Evolutionary conservation across 1,284 basidiomycete genomes (phyloP).

Genomic region (Ganoderma resinaceum): DNA sequence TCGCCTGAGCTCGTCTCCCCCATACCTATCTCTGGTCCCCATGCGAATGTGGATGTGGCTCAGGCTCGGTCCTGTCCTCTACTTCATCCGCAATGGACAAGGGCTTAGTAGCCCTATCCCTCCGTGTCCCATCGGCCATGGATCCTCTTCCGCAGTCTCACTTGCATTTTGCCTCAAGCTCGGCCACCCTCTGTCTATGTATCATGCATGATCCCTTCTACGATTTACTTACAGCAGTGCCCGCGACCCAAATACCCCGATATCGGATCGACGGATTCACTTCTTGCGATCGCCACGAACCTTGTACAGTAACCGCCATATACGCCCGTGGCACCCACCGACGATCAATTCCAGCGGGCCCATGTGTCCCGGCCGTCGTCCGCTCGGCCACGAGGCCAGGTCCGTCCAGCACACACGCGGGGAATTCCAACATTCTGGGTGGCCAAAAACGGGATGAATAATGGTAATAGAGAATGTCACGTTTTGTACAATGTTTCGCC

Average conservation of each 20-base stretch:
- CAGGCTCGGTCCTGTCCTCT: not conserved
- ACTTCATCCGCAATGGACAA: conserved; percentile 4
- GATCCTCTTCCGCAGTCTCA: not conserved
- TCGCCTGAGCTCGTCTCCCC: conserved; percentile 10
- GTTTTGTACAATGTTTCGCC: no score
- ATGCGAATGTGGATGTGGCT: not conserved
- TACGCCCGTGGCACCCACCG: conserved; percentile 2
- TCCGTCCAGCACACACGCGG: conserved; percentile 2
- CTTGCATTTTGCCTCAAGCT: not conserved
- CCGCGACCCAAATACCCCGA: conserved; percentile 5
- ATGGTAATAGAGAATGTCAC: no score
- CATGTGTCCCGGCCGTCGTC: not conserved
- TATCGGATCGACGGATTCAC: conserved; percentile 16
- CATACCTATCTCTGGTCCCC: not conserved
- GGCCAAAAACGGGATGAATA: no score
- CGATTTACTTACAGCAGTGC: not conserved
- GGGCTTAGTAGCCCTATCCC: not conserved
- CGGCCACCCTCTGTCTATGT: not conserved
- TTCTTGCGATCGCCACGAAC: not conserved
- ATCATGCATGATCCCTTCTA: not conserved
- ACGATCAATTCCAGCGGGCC: not conserved
- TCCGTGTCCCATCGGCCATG: conserved; percentile 2
- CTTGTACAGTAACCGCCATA: not conserved
- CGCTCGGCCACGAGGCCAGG: not conserved
- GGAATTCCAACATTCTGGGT: no score